Percentiles rank a stretch among this genome's conserved stretches.
phyloP scores from a whole-genome alignment of 2,329 filamentous ascomycete genomes.

The Ramularia collo-cygni region DNA sequence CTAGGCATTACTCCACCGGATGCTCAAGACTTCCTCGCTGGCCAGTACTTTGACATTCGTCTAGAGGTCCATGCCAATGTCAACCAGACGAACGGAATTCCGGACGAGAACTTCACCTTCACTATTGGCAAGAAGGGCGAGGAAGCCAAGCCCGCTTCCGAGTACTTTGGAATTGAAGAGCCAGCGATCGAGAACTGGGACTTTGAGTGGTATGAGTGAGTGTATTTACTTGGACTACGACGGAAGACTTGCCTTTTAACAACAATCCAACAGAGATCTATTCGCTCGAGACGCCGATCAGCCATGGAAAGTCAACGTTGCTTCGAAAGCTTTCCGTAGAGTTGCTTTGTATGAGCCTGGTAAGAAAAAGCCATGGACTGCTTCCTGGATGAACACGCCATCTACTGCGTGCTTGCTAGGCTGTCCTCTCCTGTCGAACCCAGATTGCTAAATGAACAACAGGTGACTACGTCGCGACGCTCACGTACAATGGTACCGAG shows the following conservation, averaged over 20 bases:
- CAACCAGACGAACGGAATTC: conserved; percentile 59
- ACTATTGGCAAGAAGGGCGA: conserved; percentile 61
- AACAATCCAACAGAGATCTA: conserved; percentile 45
- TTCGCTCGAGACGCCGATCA: conserved; percentile 66
- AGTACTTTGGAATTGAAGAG: conserved; percentile 64
- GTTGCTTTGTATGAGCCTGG: conserved; percentile 73
- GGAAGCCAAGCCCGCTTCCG: conserved; percentile 48
- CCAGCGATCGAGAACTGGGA: conserved; percentile 72
- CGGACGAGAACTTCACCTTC: conserved; percentile 69
- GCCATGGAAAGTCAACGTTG: conserved; percentile 70
- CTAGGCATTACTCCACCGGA: conserved; percentile 49
- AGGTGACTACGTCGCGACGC: conserved; percentile 66
- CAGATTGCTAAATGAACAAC: too few relatives aligned
- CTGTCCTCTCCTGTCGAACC: too few relatives aligned
- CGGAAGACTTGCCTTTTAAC: neutral
- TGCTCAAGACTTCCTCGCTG: conserved; percentile 72
- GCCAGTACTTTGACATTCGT: conserved; percentile 77
- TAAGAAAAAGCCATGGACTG: too few relatives aligned
- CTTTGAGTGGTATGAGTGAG: conserved; percentile 71
- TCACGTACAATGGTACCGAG: conserved; percentile 67
- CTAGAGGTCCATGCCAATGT: conserved; percentile 74
- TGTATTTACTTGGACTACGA: neutral
- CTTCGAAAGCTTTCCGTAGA: conserved; percentile 69
- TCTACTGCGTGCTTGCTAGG: too few relatives aligned
- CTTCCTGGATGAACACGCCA: too few relatives aligned